Conservation (phyloP, 345 rosid genomes). For the Bruguiera sexangula region DNA sequence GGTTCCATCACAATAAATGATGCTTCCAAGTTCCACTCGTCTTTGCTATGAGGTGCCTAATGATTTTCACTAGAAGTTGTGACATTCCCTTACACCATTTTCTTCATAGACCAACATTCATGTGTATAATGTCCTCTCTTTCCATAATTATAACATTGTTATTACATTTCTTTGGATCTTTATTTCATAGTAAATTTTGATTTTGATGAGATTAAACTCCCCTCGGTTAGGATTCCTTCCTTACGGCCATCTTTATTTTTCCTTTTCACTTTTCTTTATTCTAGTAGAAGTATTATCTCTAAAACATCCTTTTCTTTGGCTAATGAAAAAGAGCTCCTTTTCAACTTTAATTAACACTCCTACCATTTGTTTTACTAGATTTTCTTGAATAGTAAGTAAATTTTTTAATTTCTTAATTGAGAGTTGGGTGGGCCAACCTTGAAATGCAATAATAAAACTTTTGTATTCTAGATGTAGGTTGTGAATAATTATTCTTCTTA, state of each 20-base stretch:
- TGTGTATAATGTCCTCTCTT: not conserved
- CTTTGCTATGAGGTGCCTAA: too few species aligned
- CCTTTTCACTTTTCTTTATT: too few species aligned
- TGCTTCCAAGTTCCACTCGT: not conserved
- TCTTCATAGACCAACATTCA: not conserved
- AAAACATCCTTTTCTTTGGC: too few species aligned
- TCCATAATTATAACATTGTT: too few species aligned
- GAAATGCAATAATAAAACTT: not conserved
- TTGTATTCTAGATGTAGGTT: not conserved
- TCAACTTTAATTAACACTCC: too few species aligned
- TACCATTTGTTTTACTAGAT: too few species aligned
- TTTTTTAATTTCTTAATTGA: not conserved
- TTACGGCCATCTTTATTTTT: not conserved
- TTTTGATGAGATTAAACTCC: not conserved
- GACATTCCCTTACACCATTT: not conserved
- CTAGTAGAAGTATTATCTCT: too few species aligned
- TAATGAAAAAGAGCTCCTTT: too few species aligned
- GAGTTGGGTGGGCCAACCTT: not conserved
- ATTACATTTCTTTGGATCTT: not conserved
- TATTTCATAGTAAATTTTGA: not conserved
- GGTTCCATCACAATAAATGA: not conserved
- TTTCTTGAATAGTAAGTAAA: not conserved
- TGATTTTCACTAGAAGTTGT: not conserved
- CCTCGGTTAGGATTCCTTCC: not conserved
- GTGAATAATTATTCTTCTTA: not conserved